A percentile compares a stretch with the other conserved stretches of the same genome.
Conservation (phyloP, 805 yeast species). For the Kuraishia hungarica region DNA sequence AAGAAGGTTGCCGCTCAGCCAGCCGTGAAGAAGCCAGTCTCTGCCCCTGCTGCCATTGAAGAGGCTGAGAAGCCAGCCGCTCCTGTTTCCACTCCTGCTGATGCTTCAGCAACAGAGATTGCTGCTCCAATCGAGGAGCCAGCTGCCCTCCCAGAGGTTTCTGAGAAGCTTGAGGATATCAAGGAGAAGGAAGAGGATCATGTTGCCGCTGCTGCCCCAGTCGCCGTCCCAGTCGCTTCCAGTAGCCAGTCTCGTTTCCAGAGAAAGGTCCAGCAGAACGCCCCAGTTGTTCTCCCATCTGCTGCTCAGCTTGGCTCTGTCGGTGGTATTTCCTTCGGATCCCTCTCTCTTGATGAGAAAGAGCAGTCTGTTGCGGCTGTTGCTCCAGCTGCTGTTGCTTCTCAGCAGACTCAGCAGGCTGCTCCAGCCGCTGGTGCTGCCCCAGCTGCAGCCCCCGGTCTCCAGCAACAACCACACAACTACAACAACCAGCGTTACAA, state of each 20-base stretch:
- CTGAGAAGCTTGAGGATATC: conserved; percentile 2
- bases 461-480: conserved; percentile 7
- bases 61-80: conserved; percentile 7
- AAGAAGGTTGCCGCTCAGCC: conserved; percentile 2
- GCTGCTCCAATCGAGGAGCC: conserved; percentile 5
- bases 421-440: conserved; percentile 1
- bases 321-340: conserved; percentile 48
- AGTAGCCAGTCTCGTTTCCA: background rate
- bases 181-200: conserved; percentile 3
- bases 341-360: conserved; percentile 39
- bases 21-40: conserved; percentile 1
- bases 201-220: background rate
- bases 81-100: background rate
- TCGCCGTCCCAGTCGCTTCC: conserved; percentile 1
- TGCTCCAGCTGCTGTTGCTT: conserved; percentile 15
- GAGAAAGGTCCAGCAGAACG: conserved; percentile 10
- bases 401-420: conserved; percentile 4
- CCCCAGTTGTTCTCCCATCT: conserved; percentile 37
- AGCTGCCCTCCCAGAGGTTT: conserved; percentile 1
- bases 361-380: conserved; percentile 16
- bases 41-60: background rate
- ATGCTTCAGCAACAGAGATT: conserved; percentile 4
- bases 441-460: conserved; percentile 14
- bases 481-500: conserved; percentile 12
- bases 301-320: conserved; percentile 31